Conservation (phyloP, 306 rosid genomes). For the Hippophae rhamnoides region DNA sequence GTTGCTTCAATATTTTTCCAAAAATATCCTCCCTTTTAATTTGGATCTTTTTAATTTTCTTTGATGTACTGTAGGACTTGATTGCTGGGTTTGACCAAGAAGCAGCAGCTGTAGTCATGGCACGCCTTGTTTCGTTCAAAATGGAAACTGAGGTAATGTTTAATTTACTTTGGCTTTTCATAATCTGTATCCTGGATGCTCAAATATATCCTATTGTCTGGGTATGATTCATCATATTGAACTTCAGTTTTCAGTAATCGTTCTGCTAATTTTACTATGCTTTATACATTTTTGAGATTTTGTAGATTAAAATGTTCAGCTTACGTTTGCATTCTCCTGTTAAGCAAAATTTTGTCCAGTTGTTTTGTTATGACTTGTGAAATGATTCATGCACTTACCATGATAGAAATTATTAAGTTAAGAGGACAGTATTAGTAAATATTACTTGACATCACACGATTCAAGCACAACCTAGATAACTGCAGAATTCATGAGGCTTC, state of each 20-base stretch:
- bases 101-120: slow-evolving; percentile 98
- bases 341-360: too few species aligned
- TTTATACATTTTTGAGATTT: too few species aligned
- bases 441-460: too few species aligned
- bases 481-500: too few species aligned
- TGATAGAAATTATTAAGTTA: too few species aligned
- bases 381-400: too few species aligned
- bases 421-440: too few species aligned
- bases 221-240: neutral
- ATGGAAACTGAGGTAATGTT: slow-evolving; percentile 90
- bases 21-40: neutral
- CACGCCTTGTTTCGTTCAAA: slow-evolving; percentile 91
- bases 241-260: neutral
- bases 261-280: too few species aligned
- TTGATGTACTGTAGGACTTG: slow-evolving; percentile 52
- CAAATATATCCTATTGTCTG: neutral
- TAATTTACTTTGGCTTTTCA: slow-evolving; percentile 4
- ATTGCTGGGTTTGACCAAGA: slow-evolving; percentile 99
- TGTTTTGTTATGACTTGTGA: too few species aligned
- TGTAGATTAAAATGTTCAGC: too few species aligned
- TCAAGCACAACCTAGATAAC: too few species aligned
- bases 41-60: slow-evolving; percentile 5
- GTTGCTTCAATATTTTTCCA: neutral
- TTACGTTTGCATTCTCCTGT: too few species aligned
- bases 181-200: slow-evolving; percentile 7